Conservation (phyloP, 2,329 filamentous ascomycete species). For the Aspergillus sergii region DNA sequence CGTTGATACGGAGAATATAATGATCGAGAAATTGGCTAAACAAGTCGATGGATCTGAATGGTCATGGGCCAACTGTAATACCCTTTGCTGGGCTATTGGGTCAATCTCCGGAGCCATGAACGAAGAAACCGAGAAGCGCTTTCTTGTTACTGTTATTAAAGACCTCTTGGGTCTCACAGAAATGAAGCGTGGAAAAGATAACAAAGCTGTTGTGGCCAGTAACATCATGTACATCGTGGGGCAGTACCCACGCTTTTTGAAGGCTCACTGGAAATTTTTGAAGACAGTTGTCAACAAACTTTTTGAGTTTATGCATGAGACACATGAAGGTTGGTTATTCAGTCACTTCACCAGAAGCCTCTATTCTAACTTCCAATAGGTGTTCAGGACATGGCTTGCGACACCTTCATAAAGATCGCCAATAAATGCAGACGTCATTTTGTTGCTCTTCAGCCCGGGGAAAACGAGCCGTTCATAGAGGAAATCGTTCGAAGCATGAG, state of each 20-base stretch:
- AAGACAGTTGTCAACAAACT: slow-evolving; percentile 99
- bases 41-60: slow-evolving; percentile 95
- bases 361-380: slow-evolving; percentile 53
- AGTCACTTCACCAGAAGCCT: not conserved
- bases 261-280: slow-evolving; percentile 99
- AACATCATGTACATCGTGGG: slow-evolving; percentile 99
- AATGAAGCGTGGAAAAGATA: slow-evolving; percentile 99
- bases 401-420: slow-evolving; percentile 99
- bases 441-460: slow-evolving; percentile 90
- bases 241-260: slow-evolving; percentile 96
- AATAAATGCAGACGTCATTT: slow-evolving; percentile 98
- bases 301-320: slow-evolving; percentile 99
- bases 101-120: slow-evolving; percentile 99
- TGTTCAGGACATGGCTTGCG: slow-evolving; percentile 99
- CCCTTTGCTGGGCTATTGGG: slow-evolving; percentile 97
- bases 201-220: slow-evolving; percentile 97
- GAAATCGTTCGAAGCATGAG: slow-evolving; percentile 95
- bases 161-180: slow-evolving; percentile 94
- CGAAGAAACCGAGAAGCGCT: slow-evolving; percentile 97
- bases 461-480: slow-evolving; percentile 95
- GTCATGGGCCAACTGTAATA: slow-evolving; percentile 99
- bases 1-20: slow-evolving; percentile 95
- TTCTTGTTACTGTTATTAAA: slow-evolving; percentile 98
- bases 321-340: slow-evolving; percentile 75
- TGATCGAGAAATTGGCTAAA: slow-evolving; percentile 95